Evolutionary conservation across 2,329 filamentous ascomycete genomes (phyloP).

Genomic region (Didymella lethalis): DNA sequence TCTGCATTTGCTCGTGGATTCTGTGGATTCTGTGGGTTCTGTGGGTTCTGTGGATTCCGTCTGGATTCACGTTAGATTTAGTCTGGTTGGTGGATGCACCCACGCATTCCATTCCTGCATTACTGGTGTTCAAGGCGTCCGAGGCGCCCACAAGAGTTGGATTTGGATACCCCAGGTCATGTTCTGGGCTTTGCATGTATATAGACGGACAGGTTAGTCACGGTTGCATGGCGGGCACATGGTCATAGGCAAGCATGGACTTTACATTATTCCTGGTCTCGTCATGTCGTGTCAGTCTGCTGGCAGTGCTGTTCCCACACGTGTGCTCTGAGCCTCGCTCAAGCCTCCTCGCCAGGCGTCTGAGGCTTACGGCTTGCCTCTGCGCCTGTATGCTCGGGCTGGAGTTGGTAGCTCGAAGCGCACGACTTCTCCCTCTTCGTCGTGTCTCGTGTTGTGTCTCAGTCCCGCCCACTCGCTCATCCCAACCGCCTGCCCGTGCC

Average conservation of each 20-base stretch:
- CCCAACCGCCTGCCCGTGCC: constrained; percentile 40
- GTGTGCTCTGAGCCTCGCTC: neutral
- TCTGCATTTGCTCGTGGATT: too few relatives aligned
- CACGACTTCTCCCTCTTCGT: neutral
- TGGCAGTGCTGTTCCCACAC: neutral
- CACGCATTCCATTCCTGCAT: neutral
- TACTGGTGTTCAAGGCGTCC: constrained; percentile 1
- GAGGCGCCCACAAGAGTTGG: neutral
- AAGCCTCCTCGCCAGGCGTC: neutral
- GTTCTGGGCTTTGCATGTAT: constrained; percentile 2
- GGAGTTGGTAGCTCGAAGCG: neutral
- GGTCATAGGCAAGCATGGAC: constrained; percentile 12
- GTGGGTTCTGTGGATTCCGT: neutral
- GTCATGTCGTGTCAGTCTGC: neutral
- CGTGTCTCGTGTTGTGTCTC: neutral
- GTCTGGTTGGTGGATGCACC: neutral
- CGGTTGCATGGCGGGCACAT: constrained; percentile 1
- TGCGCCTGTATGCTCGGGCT: neutral
- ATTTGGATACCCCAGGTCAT: neutral
- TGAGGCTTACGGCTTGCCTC: neutral
- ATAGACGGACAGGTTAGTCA: neutral
- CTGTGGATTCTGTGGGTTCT: too few relatives aligned
- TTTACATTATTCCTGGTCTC: neutral
- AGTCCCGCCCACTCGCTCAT: neutral
- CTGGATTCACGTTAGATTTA: neutral